Conservation (phyloP, 768 basidiomycete genomes). For the Xanthoconium stramineum region DNA sequence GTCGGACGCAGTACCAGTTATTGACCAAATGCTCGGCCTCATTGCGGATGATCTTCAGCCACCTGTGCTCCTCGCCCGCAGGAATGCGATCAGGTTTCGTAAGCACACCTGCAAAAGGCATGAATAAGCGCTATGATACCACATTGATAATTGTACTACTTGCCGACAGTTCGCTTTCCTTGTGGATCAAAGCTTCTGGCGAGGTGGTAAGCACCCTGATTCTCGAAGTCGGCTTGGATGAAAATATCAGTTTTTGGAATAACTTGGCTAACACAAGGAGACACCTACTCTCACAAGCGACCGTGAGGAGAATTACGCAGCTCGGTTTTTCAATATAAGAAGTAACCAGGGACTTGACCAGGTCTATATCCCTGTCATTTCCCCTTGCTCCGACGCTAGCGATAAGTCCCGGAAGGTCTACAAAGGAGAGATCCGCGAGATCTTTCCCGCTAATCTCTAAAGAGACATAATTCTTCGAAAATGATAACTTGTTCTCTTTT, state of each 20-base stretch:
- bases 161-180: background rate
- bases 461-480: constrained; percentile 4
- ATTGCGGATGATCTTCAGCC: constrained; percentile 54
- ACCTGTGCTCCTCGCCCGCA: constrained; percentile 26
- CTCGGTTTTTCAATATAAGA: constrained; percentile 3
- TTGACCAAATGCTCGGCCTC: constrained; percentile 33
- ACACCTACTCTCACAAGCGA: constrained; percentile 1
- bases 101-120: constrained; percentile 50
- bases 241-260: background rate
- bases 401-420: constrained; percentile 2
- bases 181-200: background rate
- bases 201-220: constrained; percentile 3
- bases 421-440: constrained; percentile 2
- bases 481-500: background rate
- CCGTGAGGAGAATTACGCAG: background rate
- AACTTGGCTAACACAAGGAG: background rate
- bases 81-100: constrained; percentile 65
- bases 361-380: background rate
- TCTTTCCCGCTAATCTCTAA: background rate
- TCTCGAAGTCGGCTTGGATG: constrained; percentile 1
- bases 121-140: background rate
- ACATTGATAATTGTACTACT: background rate
- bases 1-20: constrained; percentile 36
- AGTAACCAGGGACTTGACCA: background rate
- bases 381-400: background rate